Evolutionary conservation across 805 yeast species (phyloP), one percentile per base, ranked within the genome.

Genomic region (Myxozyma mucilagina): DNA sequence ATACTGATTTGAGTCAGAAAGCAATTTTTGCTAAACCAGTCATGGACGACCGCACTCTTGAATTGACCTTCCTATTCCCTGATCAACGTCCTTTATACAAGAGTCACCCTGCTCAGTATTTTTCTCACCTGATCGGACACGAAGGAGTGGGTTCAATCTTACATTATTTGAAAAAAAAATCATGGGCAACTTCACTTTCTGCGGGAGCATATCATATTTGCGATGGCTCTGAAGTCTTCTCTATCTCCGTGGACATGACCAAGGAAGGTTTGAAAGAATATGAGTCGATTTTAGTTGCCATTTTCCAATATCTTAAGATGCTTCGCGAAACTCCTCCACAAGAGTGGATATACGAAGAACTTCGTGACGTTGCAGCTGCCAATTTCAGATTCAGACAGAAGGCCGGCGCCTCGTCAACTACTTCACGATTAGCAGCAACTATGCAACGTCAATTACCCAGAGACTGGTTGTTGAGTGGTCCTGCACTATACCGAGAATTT

Each of bases 141-240:
- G 99, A 93, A 76, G 89, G 94, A 51, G 80, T 86, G 52, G 98
- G 98, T 1, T 90, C 97, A 1, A 73, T 93, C 18, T 78, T 90
- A 39, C 82, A 85, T 58, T 81, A 79, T 65, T 81, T 93, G 66
- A 93, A 90, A 74, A 72, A 76, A 38, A 77, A 81, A 65, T 88
- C 92, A 13, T 89, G 92, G 90, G 96, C 93, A 6, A 87, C 83
- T 67, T 86, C 83, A 16, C 79, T 93, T 55, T 83, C 90, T 41
- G 84, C 91, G 38, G 97, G 97, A 8, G 80, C 83, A 44, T 68
- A 71, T 52, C 76, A 72, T 56, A 80, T 84, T 66, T 80, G 82
- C 39, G 79, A 84, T 49, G 94, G 87, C 1, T 84, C 80, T 60
- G 86, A 88, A 2, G 74, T 83, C 20, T 89, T 93, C 68, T 76